phyloP scores from a whole-genome alignment of 805 yeast species.

The Myxozyma sirexii region DNA sequence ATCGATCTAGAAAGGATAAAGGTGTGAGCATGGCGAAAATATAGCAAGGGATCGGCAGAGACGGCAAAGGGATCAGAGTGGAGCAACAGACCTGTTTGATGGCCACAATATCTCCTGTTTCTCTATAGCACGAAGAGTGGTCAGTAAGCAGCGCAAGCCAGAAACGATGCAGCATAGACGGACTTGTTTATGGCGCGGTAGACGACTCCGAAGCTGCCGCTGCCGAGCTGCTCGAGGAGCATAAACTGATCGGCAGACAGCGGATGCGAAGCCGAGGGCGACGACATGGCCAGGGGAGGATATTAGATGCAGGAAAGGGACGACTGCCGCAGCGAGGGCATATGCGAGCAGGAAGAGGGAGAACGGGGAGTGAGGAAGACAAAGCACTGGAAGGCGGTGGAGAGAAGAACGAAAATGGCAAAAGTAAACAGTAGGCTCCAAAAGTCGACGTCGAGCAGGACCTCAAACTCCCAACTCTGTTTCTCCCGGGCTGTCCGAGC shows the following conservation, averaged over 20 bases:
- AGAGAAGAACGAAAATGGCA: not conserved
- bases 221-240: slow-evolving; percentile 60
- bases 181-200: slow-evolving; percentile 59
- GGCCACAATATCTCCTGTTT: slow-evolving; percentile 43
- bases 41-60: not conserved
- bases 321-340: not conserved
- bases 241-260: slow-evolving; percentile 50
- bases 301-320: not conserved
- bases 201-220: slow-evolving; percentile 80
- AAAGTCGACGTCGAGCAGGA: too few species aligned
- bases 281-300: slow-evolving; percentile 2
- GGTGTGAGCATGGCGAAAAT: slow-evolving; percentile 1
- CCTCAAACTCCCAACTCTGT: too few species aligned
- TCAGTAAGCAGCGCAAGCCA: not conserved
- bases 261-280: slow-evolving; percentile 1
- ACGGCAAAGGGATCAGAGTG: not conserved
- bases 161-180: not conserved
- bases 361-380: not conserved
- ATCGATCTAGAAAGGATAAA: slow-evolving; percentile 54
- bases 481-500: too few species aligned
- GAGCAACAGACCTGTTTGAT: slow-evolving; percentile 38
- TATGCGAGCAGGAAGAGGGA: not conserved
- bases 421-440: not conserved
- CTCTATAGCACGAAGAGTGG: slow-evolving; percentile 16
- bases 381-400: not conserved